These are phyloP conservation scores for Dittrichia graveolens DNA, from an alignment of 129 eudicot genomes.

Conservation along the genomic window DNA sequence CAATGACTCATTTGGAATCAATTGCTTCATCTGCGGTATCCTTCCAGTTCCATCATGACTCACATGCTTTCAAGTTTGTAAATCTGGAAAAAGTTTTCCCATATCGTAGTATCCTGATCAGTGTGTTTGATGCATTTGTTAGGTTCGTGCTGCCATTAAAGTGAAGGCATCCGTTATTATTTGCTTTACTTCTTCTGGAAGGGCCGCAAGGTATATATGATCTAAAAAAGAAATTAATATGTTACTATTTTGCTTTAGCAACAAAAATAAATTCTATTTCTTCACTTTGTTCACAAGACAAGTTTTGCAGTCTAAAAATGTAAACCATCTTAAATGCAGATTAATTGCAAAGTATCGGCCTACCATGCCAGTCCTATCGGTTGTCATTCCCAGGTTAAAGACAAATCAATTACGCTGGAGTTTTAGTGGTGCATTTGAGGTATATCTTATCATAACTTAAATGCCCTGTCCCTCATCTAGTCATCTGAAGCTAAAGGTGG, in stretches of 20 bases:
- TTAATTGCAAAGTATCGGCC: slow-evolving; percentile 77
- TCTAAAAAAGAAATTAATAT: neutral
- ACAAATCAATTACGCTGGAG: slow-evolving; percentile 69
- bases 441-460: slow-evolving; percentile 11
- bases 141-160: slow-evolving; percentile 76
- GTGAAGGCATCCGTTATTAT: slow-evolving; percentile 75
- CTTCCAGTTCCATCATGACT: slow-evolving; percentile 6
- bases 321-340: slow-evolving; percentile 35
- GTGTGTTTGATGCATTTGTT: slow-evolving; percentile 1
- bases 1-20: slow-evolving; percentile 65
- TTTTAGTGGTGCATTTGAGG: slow-evolving; percentile 82
- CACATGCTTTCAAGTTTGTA: neutral
- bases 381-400: slow-evolving; percentile 68
- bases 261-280: neutral
- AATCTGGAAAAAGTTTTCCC: neutral
- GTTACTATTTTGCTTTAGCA: neutral
- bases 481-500: too few relatives aligned
- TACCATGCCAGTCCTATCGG: slow-evolving; percentile 75
- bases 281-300: neutral
- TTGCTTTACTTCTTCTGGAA: slow-evolving; percentile 72
- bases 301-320: slow-evolving; percentile 1
- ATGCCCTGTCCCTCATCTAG: too few relatives aligned
- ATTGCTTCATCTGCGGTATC: slow-evolving; percentile 73
- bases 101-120: slow-evolving; percentile 5
- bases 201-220: slow-evolving; percentile 61